These are phyloP conservation scores for Candida methanosorbosa DNA, from an alignment of 805 yeast genomes.

Conservation along the genomic window DNA sequence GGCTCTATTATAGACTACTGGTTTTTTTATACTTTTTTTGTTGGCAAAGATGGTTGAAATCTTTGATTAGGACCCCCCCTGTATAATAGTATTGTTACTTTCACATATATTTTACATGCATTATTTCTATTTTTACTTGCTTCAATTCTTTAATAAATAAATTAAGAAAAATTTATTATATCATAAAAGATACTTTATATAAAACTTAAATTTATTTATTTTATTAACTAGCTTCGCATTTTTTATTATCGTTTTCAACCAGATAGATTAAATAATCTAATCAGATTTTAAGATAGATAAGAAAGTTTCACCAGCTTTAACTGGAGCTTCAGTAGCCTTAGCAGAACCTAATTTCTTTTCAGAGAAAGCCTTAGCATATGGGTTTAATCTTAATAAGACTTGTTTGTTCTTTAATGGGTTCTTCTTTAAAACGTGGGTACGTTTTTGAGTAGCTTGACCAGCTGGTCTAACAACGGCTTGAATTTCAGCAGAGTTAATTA, in stretches of 20 bases:
- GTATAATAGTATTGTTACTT: too few species aligned
- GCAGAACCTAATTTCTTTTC: slow-evolving; percentile 83
- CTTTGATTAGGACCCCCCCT: too few species aligned
- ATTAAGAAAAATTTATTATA: too few species aligned
- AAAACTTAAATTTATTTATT: neutral
- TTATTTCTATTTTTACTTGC: too few species aligned
- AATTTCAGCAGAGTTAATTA: slow-evolving; percentile 98
- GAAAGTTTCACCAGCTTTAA: slow-evolving; percentile 69
- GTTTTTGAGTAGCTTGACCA: slow-evolving; percentile 89
- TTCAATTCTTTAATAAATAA: neutral
- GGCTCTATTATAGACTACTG: too few species aligned
- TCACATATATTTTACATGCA: too few species aligned
- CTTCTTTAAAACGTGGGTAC: slow-evolving; percentile 95
- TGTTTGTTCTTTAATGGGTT: slow-evolving; percentile 99
- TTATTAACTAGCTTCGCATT: neutral
- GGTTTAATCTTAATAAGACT: slow-evolving; percentile 96
- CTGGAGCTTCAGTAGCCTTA: slow-evolving; percentile 59
- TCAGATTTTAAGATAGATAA: slow-evolving; percentile 57
- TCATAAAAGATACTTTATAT: too few species aligned
- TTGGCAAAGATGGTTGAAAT: too few species aligned
- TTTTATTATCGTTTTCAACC: neutral
- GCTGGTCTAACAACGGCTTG: slow-evolving; percentile 97
- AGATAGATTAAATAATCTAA: slow-evolving; percentile 21
- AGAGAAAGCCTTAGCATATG: slow-evolving; percentile 96
- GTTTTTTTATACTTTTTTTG: too few species aligned